These are phyloP conservation scores for Sclerotinia sclerotiorum DNA, from an alignment of 2,329 filamentous ascomycete genomes.

Conservation along the genomic window DNA sequence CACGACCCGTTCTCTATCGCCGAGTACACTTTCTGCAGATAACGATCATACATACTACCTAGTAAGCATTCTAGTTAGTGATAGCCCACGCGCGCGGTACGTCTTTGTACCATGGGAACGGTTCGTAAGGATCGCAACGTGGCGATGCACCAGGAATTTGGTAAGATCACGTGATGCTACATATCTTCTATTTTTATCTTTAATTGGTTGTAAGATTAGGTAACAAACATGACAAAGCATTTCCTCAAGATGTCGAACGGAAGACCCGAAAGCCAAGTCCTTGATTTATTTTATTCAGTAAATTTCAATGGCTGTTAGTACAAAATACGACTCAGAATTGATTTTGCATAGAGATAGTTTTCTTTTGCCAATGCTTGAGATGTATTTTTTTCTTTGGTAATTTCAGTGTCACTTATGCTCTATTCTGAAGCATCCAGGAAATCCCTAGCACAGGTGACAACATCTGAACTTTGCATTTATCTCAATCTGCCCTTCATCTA, in stretches of 20 bases:
- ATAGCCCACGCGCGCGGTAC: constrained; percentile 6
- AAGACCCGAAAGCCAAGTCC: not conserved
- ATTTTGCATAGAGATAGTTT: not conserved
- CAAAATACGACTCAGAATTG: not conserved
- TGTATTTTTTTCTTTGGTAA: not conserved
- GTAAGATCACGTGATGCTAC: not conserved
- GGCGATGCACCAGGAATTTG: not conserved
- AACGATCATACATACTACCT: not conserved
- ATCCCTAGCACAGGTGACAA: not conserved
- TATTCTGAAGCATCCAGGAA: not conserved
- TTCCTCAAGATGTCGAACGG: constrained; percentile 12
- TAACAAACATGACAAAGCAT: not conserved
- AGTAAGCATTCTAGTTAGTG: not conserved
- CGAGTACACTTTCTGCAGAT: constrained; percentile 4
- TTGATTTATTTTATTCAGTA: not conserved
- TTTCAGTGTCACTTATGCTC: not conserved
- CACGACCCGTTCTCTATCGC: not conserved
- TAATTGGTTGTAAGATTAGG: not conserved
- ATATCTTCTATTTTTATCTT: not conserved
- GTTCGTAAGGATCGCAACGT: constrained; percentile 6
- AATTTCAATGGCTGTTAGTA: not conserved
- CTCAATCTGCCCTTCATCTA: constrained; percentile 5
- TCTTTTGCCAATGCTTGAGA: not conserved
- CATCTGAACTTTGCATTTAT: constrained; percentile 1
- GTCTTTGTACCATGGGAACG: constrained; percentile 7